Evolutionary conservation across 1,284 basidiomycete genomes (phyloP), one percentile per base, ranked within the genome.

Genomic region (Microbotryum scabiosae): DNA sequence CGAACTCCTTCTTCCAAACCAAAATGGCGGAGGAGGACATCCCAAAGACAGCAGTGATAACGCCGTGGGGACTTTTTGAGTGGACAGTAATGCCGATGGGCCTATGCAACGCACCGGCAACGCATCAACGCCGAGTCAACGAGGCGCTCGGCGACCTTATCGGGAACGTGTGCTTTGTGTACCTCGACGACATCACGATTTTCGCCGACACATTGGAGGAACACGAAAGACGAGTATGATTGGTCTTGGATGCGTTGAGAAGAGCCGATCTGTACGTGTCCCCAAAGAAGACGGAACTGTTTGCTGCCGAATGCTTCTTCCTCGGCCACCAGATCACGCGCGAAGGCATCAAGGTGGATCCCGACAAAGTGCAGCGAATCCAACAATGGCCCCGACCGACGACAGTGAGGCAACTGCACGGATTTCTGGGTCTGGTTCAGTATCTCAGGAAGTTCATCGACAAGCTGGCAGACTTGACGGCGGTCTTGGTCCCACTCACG

Each of bases 111-210:
- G 70, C 77, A 0, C 76, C 76, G 0, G 66, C 77, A 0, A 75
- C 73, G 0, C 76, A 78, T 26, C 66, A 67, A 51, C 25, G 25
- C 2, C 45, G 57, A 8, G 45, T 67, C 20, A 62, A 65, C 49
- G 58, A 65, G 49, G 63, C 61, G 7, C 46, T 67, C 16, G 21
- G 58, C 7, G 32, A 52, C 20, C 48, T 62, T 23, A 53, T 59
- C 16, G 57, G 57, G 1, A 30, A 41, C 10, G 36, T 41, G 14
- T 59, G 57, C 21, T n/a, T 56, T 8, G 57, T n/a, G 18, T 80
- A 79, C 59, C 62, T 80, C 0, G 77, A 81, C 60, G 74, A 80
- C 56, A 79, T 80, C 51, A 69, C 79, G 32, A 78, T 80, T 47
- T 80, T 75, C 74, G 78, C 76, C 0, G 1, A 75, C 0, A 64